Evolutionary conservation across 78 protist species (phyloP), one percentile per base, ranked within the genome.

Genomic region (Dictyostelium capitatum): DNA sequence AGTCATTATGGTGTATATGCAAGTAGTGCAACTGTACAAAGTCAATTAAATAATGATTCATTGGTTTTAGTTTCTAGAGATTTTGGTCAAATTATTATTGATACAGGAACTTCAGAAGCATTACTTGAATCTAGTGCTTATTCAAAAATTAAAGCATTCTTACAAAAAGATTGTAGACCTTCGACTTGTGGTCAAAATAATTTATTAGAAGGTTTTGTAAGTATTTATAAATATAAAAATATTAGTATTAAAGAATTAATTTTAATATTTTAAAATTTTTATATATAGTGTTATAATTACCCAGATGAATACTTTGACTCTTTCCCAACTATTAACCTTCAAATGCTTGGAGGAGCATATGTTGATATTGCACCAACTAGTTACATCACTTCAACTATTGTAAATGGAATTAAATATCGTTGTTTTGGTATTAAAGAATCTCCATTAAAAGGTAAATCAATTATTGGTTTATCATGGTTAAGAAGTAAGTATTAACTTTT

Each of bases 381-480:
- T n/a, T 87, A 87, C 65, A 65, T 87, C 37, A 54, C 28, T 2
- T 28, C 74, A 5, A 23, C 73, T 0, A 47, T 48, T 37, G 10
- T 10, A 2, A 53, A 53, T 65, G 93, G 93, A 12, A n/a, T 59
- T 17, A 59, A 17, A 65, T 87, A 48, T 57, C 70, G 53, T 70
- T 87, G 93, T 32, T 37, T 87, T n/a, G 93, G 93, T 20, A 51
- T 77, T 47, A 77, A 23, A 56, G 25, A 62, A 77, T 87, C 93
- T 10, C 93, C 93, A 10, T 47, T 87, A 30, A 37, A 43, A 30
- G 69, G 54, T 0, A 87, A 67, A 65, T 59, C 79, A 23, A 77
- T 87, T 65, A 25, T 87, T 23, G 93, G 93, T 56, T 77, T 87
- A 64, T 77, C 85, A n/a, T 87, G 93, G 93, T 50, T 87, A 59